These are phyloP conservation scores for Boletellus sp. DNA, from an alignment of 1,284 basidiomycete species.

Conservation along the genomic window DNA sequence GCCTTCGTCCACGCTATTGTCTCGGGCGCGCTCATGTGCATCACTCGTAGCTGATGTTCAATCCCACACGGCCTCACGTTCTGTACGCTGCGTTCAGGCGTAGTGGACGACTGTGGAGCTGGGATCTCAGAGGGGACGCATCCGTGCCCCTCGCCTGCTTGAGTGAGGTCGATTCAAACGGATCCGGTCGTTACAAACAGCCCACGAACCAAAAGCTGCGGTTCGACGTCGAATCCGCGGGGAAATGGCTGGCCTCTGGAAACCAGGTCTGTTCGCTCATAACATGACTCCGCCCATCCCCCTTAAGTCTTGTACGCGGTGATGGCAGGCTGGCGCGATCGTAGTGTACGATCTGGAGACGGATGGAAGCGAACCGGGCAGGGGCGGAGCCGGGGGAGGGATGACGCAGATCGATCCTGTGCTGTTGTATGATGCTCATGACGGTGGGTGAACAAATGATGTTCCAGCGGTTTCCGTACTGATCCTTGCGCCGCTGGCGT, in stretches of 20 bases:
- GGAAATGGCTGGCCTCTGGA: slow-evolving; percentile 66
- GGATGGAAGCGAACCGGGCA: slow-evolving; percentile 3
- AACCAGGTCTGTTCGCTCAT: slow-evolving; percentile 54
- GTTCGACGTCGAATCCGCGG: slow-evolving; percentile 77
- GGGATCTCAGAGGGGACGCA: slow-evolving; percentile 69
- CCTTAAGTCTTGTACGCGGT: not conserved
- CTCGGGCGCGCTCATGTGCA: not conserved
- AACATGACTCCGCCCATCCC: not conserved
- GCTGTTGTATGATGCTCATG: slow-evolving; percentile 18
- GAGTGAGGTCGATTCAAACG: not conserved
- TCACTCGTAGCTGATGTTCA: slow-evolving; percentile 65
- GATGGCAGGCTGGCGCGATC: slow-evolving; percentile 40
- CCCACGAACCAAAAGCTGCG: slow-evolving; percentile 71
- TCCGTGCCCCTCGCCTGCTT: slow-evolving; percentile 45
- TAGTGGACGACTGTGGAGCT: slow-evolving; percentile 61
- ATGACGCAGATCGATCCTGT: slow-evolving; percentile 9
- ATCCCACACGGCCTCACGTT: slow-evolving; percentile 66
- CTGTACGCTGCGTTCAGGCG: slow-evolving; percentile 79
- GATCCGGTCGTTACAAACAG: not conserved
- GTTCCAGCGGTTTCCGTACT: not conserved
- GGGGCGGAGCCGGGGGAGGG: slow-evolving; percentile 2
- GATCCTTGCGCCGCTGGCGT: not conserved
- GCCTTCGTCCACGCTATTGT: no score
- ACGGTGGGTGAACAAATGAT: no score
- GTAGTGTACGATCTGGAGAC: slow-evolving; percentile 42